Evolutionary conservation across 176 grass and related monocot genomes (phyloP).

Genomic region (Canna indica): DNA sequence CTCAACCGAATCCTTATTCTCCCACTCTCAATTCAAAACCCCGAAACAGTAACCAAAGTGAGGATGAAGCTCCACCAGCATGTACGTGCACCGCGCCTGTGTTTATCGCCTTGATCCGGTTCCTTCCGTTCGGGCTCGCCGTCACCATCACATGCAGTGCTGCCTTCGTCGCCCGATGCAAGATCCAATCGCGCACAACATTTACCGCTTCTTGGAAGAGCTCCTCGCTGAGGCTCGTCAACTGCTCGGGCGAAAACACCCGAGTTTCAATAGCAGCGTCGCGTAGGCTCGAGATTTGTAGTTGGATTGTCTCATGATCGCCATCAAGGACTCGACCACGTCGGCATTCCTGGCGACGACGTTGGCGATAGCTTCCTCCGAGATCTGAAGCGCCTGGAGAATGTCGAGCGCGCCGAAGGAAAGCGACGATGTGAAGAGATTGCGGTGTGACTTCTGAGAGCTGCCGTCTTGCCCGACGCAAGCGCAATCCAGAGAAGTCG

Average conservation of each 20-base stretch:
- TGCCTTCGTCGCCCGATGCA: background rate
- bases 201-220: background rate
- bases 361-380: background rate
- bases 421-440: too few species aligned
- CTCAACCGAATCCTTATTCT: conserved; percentile 9
- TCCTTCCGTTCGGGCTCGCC: background rate
- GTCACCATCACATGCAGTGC: background rate
- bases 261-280: background rate
- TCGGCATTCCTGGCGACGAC: background rate
- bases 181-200: conserved; percentile 5
- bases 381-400: background rate
- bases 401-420: conserved; percentile 15
- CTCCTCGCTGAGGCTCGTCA: background rate
- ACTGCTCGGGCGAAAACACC: background rate
- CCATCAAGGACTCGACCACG: background rate
- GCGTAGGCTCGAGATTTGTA: conserved; percentile 9
- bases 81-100: conserved; percentile 7
- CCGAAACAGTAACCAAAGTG: conserved; percentile 22
- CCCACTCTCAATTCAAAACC: conserved; percentile 30
- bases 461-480: too few species aligned
- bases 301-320: background rate
- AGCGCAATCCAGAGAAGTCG: too few species aligned
- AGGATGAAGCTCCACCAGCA: background rate
- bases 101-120: background rate
- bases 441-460: too few species aligned